These are phyloP conservation scores for Piromyces sp. DNA, from an alignment of 192 early-diverging fungal genomes.

Conservation along the genomic window DNA sequence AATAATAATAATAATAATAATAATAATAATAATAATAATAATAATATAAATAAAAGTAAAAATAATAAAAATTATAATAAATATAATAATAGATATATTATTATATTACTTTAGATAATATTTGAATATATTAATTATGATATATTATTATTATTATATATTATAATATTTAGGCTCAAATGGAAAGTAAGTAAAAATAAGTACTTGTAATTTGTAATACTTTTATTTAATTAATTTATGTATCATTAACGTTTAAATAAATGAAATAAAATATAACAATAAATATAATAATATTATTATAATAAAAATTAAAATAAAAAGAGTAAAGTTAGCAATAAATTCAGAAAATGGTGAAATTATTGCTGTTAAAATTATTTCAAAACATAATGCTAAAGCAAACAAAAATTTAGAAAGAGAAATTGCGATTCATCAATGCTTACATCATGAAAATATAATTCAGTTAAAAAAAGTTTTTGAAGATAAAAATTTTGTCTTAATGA, in stretches of 20 bases:
- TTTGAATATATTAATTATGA: too few species aligned
- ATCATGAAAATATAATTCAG: slow-evolving; percentile 37
- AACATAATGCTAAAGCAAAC: slow-evolving; percentile 11
- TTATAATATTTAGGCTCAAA: background rate
- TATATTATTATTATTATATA: background rate
- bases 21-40: background rate
- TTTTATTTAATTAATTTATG: background rate
- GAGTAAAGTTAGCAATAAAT: slow-evolving; percentile 35
- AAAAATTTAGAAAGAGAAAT: background rate
- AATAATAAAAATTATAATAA: background rate
- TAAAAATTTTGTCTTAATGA: slow-evolving; percentile 26
- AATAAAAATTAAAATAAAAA: too few species aligned
- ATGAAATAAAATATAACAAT: background rate
- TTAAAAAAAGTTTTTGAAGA: slow-evolving; percentile 29
- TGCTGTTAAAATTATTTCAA: slow-evolving; percentile 43
- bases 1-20: background rate
- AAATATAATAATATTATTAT: too few species aligned
- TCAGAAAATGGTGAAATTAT: slow-evolving; percentile 14
- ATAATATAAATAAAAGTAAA: background rate
- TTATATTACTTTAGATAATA: too few species aligned
- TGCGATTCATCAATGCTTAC: slow-evolving; percentile 18
- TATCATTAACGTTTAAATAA: background rate
- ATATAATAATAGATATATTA: background rate
- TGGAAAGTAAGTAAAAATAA: background rate
- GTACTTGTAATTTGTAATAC: background rate